phyloP scores from a whole-genome alignment of 2,329 filamentous ascomycete genomes.

The Colletotrichum lupini region DNA sequence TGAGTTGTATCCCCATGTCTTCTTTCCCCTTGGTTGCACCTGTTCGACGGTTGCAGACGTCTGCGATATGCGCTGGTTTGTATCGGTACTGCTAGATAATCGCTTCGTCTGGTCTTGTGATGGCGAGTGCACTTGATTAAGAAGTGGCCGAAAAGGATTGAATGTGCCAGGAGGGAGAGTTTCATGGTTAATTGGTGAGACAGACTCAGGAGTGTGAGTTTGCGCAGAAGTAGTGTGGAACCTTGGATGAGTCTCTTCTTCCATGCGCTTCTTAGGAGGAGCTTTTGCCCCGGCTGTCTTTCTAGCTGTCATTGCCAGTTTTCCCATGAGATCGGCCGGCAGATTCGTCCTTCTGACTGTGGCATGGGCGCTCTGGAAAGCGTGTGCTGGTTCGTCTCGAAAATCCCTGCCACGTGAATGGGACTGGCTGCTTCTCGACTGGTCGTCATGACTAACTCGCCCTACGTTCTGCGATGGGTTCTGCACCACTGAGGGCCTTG shows the following conservation, averaged over 20 bases:
- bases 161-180: background rate
- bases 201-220: background rate
- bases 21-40: background rate
- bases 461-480: background rate
- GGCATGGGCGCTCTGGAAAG: background rate
- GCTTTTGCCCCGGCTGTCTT: slow-evolving; percentile 2
- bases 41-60: background rate
- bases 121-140: background rate
- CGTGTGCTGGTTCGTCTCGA: background rate
- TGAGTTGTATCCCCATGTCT: background rate
- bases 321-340: slow-evolving; percentile 16
- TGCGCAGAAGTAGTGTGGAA: background rate
- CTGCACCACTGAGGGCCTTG: background rate
- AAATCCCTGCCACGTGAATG: background rate
- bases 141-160: background rate
- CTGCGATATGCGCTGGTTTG: background rate
- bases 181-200: background rate
- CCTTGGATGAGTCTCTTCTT: background rate
- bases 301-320: slow-evolving; percentile 11
- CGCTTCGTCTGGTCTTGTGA: background rate
- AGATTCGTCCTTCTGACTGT: slow-evolving; percentile 8
- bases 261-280: background rate
- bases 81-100: background rate
- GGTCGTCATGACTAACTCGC: background rate
- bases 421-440: background rate